Evolutionary conservation across 2,329 filamentous ascomycete genomes (phyloP), one percentile per base, ranked within the genome.

Genomic region (Sporothrix phasma): DNA sequence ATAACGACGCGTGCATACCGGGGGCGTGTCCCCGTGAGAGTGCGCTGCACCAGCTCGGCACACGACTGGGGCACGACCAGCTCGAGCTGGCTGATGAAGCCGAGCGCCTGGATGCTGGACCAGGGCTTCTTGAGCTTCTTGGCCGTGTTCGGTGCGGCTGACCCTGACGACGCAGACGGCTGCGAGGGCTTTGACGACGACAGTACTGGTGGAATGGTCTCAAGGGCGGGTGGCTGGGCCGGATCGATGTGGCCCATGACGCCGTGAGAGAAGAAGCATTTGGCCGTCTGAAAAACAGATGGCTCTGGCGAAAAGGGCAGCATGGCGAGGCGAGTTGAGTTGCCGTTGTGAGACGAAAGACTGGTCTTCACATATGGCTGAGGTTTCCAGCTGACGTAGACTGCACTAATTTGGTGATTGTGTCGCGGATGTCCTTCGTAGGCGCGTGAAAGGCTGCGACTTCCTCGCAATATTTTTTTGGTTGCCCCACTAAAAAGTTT

Each of bases 191-290:
- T n/a, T n/a, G 41, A 13, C 15, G 34, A 11, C 11, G 34, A 26
- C 29, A 24, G 24, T 5, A 59, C 29, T 6, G 61, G n/a, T 5
- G 39, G 17, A 3, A 31, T 43, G 22, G 45, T 53, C 46, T 65
- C 66, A 24, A 66, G 92, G 5, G 78, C 79, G 1, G 91, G 88
- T 34, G 84, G 81, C 70, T 91, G 88, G 64, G 83, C 81, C 5
- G 85, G 80, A 73, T 96, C 85, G 51, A 93, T 78, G 75, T 90
- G 88, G 34, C 80, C 78, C 73, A 93, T 83, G 13, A 79, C 78
- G 46, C 85, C 85, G 70, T 89, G 84, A 0, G 87, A 89, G 68
- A 90, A 86, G 74, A 84, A 88, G 74, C 89, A 92, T 80, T 88
- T 94, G 63, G 84, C 78, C 45, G 77, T 72, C 69, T 83, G 81